These are phyloP conservation scores for Teunomyces funiuensis DNA, from an alignment of 805 yeast genomes.

Conservation along the genomic window DNA sequence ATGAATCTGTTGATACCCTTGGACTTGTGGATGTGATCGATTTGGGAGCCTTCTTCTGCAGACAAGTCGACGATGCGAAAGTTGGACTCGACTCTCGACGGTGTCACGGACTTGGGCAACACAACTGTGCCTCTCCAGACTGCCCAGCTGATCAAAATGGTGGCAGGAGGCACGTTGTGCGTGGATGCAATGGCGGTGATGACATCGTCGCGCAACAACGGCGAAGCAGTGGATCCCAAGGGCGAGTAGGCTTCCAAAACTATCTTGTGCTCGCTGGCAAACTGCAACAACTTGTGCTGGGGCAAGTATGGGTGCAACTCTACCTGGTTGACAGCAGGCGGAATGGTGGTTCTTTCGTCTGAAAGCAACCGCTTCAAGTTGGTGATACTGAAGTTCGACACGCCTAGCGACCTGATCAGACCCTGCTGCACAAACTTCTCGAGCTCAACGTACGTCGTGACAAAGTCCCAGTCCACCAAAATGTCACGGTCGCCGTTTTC, in stretches of 20 bases:
- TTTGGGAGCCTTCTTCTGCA: constrained; percentile 33
- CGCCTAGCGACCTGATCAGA: constrained; percentile 30
- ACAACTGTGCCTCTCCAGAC: constrained; percentile 37
- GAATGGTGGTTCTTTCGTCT: constrained; percentile 17
- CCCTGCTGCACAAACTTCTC: constrained; percentile 23
- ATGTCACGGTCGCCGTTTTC: constrained; percentile 29
- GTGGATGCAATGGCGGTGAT: constrained; percentile 30
- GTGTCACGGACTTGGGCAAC: constrained; percentile 37
- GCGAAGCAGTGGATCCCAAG: constrained; percentile 37
- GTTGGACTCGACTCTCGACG: constrained; percentile 37
- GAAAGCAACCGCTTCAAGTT: constrained; percentile 27
- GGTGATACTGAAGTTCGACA: constrained; percentile 33
- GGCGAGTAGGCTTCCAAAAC: constrained; percentile 29
- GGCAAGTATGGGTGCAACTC: constrained; percentile 39
- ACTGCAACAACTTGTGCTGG: constrained; percentile 17
- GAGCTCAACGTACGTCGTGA: constrained; percentile 33
- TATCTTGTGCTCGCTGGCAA: constrained; percentile 15
- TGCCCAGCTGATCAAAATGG: constrained; percentile 40
- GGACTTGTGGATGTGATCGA: constrained; percentile 20
- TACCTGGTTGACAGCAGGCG: constrained; percentile 36
- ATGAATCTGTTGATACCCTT: constrained; percentile 34
- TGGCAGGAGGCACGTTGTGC: constrained; percentile 35
- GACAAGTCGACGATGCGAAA: constrained; percentile 31
- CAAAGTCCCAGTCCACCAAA: constrained; percentile 25
- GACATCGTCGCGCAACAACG: constrained; percentile 32